These are phyloP conservation scores for Fragilariopsis cylindrus DNA, from an alignment of 108 stramenopile genomes.

Conservation along the genomic window DNA sequence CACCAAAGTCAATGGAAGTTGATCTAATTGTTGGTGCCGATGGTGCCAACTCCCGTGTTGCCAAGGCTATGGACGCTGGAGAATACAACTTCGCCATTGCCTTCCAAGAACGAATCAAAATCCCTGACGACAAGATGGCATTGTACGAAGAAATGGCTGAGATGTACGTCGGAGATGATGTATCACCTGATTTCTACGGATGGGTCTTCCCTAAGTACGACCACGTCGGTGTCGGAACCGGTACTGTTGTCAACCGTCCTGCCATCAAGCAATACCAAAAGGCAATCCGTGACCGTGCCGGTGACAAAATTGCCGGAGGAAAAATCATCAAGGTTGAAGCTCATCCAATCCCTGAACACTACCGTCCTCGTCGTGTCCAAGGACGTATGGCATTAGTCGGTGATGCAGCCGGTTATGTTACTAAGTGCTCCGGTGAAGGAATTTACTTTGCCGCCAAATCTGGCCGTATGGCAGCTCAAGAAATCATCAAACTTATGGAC, in stretches of 20 bases:
- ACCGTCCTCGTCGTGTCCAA: conserved; percentile 94
- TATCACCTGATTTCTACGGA: conserved; percentile 97
- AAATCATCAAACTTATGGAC: conserved; percentile 88
- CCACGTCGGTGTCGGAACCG: conserved; percentile 98
- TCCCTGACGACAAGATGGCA: conserved; percentile 95
- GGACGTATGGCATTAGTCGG: conserved; percentile 94
- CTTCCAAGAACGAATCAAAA: conserved; percentile 99
- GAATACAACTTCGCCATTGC: conserved; percentile 98
- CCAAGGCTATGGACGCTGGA: conserved; percentile 98
- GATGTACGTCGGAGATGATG: conserved; percentile 99
- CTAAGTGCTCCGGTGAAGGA: conserved; percentile 98
- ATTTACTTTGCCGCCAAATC: conserved; percentile 99
- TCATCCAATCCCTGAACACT: conserved; percentile 98
- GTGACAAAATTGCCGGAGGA: conserved; percentile 95
- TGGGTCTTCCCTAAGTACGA: conserved; percentile 99
- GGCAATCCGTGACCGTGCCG: conserved; percentile 97
- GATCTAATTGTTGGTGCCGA: conserved; percentile 95
- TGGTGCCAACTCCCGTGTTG: conserved; percentile 97
- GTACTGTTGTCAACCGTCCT: conserved; percentile 97
- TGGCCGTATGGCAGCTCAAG: conserved; percentile 97
- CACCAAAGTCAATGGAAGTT: conserved; percentile 82
- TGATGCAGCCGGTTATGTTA: conserved; percentile 98
- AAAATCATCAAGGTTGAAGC: conserved; percentile 99
- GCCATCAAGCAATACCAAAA: conserved; percentile 99
- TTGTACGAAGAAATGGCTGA: conserved; percentile 99